Percentiles rank a stretch among this genome's conserved stretches.
These are phyloP conservation scores for Rhizophora mangle DNA, from an alignment of 345 rosid species.

Conservation along the genomic window DNA sequence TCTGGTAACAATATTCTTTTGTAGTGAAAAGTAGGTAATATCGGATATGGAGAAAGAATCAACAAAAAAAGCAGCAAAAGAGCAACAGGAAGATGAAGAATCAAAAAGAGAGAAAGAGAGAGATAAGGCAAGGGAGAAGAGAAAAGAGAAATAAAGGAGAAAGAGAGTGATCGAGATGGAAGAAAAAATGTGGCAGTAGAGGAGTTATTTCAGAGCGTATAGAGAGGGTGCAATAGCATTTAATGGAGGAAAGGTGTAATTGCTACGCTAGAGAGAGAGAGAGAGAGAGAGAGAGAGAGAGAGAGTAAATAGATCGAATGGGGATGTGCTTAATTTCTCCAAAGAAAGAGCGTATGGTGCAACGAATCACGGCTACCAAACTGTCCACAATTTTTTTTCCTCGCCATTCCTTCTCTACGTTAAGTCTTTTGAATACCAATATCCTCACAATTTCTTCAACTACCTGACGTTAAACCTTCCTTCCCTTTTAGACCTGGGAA, in stretches of 20 bases:
- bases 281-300: constrained; percentile 11
- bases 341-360: constrained; percentile 11
- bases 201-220: constrained; percentile 68
- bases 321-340: constrained; percentile 17
- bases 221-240: constrained; percentile 78
- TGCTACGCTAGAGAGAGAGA: constrained; percentile 23
- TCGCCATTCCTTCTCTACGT: neutral
- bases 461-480: neutral
- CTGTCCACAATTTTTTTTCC: constrained; percentile 11
- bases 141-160: constrained; percentile 4
- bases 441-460: neutral
- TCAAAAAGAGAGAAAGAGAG: neutral
- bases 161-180: constrained; percentile 12
- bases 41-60: constrained; percentile 9
- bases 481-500: neutral
- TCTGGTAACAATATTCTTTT: constrained; percentile 14
- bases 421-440: neutral
- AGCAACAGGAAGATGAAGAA: neutral
- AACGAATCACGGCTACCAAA: constrained; percentile 57
- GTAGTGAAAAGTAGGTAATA: constrained; percentile 13
- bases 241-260: constrained; percentile 48
- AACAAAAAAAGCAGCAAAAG: neutral
- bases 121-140: neutral
- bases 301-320: constrained; percentile 2
- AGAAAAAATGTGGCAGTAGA: constrained; percentile 34